phyloP scores from a whole-genome alignment of 2,329 filamentous ascomycete genomes.

The Colletotrichum destructivum region DNA sequence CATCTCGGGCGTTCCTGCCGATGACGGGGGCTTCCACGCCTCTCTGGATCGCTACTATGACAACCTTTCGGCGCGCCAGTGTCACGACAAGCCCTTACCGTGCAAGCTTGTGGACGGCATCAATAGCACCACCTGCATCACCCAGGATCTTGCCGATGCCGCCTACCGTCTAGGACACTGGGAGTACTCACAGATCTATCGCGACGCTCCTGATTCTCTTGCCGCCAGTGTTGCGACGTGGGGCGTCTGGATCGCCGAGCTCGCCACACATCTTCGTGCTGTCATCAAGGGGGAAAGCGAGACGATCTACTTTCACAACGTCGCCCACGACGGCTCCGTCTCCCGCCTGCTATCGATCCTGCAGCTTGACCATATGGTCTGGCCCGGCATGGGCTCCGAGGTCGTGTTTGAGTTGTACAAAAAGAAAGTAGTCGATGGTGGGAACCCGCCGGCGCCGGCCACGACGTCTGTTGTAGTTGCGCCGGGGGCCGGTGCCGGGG shows the following conservation, averaged over 20 bases:
- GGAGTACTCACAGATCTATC: constrained; percentile 86
- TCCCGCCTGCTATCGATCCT: constrained; percentile 78
- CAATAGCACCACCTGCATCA: constrained; percentile 72
- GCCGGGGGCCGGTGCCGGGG: constrained; percentile 29
- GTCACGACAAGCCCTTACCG: constrained; percentile 80
- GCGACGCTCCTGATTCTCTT: constrained; percentile 75
- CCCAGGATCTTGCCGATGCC: constrained; percentile 72
- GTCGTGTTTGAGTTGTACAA: constrained; percentile 82
- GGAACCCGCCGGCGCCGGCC: constrained; percentile 32
- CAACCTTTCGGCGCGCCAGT: constrained; percentile 84
- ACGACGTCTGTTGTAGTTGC: constrained; percentile 41
- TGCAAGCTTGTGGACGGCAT: constrained; percentile 68
- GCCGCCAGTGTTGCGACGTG: constrained; percentile 73
- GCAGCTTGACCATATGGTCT: constrained; percentile 83
- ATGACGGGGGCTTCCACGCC: constrained; percentile 75
- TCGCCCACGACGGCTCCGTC: constrained; percentile 85
- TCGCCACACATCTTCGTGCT: constrained; percentile 75
- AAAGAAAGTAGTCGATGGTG: constrained; percentile 3
- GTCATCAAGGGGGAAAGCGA: constrained; percentile 57
- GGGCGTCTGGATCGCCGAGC: constrained; percentile 82
- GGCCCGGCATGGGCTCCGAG: constrained; percentile 88
- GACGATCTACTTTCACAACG: constrained; percentile 78
- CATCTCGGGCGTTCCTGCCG: constrained; percentile 75
- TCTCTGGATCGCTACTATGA: constrained; percentile 89
- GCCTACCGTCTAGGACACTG: constrained; percentile 85